Percentiles rank a stretch among this genome's conserved stretches.
Evolutionary conservation across 768 basidiomycete species (phyloP).

Genomic region (Boletus patriciae): DNA sequence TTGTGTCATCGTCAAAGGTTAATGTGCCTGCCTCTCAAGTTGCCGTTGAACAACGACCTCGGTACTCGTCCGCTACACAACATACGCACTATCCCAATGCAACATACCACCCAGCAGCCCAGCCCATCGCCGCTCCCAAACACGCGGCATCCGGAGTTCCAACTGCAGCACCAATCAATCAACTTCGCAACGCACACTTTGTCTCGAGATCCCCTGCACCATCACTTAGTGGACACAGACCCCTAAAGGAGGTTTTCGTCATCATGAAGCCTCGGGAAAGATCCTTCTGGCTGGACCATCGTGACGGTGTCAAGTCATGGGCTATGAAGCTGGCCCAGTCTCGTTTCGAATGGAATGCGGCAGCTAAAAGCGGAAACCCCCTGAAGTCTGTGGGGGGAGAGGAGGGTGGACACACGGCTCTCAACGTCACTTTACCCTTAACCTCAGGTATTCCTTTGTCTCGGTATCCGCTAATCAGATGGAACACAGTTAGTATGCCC

Average conservation of each 20-base stretch:
- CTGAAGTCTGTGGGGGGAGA: too few species aligned
- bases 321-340: conserved; percentile 66
- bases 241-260: conserved; percentile 53
- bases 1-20: conserved; percentile 17
- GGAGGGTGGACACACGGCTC: too few species aligned
- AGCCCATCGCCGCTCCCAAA: conserved; percentile 26
- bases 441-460: too few species aligned
- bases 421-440: too few species aligned
- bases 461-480: too few species aligned
- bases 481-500: too few species aligned
- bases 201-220: conserved; percentile 35
- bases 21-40: conserved; percentile 36
- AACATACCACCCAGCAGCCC: conserved; percentile 40
- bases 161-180: conserved; percentile 6
- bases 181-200: conserved; percentile 28
- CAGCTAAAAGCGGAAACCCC: too few species aligned
- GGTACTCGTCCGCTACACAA: conserved; percentile 35
- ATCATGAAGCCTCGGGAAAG: conserved; percentile 61
- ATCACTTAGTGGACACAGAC: conserved; percentile 38
- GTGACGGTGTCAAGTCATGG: conserved; percentile 76
- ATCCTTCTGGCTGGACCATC: conserved; percentile 56
- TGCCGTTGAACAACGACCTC: conserved; percentile 32
- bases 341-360: too few species aligned
- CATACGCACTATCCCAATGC: conserved; percentile 57
- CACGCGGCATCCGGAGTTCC: conserved; percentile 12